Percentiles rank a stretch among this genome's conserved stretches.
Evolutionary conservation across 140 eudicot genomes (phyloP).

Genomic region (Bidens hawaiensis): DNA sequence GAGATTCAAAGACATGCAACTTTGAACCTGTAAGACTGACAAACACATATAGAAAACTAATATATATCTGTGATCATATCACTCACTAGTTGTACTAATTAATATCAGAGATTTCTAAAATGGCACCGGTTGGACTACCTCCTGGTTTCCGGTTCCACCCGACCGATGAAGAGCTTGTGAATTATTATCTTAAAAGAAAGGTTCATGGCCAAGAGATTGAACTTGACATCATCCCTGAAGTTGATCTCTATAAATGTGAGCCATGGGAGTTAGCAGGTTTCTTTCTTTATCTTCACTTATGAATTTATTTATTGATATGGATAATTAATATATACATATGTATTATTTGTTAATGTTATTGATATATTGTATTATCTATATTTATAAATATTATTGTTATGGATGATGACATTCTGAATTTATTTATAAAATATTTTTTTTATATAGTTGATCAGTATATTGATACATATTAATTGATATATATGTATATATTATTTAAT

Average conservation of each 20-base stretch:
- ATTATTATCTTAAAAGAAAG: conserved; percentile 71
- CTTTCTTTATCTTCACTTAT: background rate
- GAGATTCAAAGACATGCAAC: conserved; percentile 60
- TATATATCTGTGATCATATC: conserved; percentile 17
- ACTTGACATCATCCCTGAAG: conserved; percentile 83
- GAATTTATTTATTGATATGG: background rate
- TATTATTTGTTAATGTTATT: too few species aligned
- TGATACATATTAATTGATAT: too few species aligned
- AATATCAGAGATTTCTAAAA: background rate
- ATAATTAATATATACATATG: background rate
- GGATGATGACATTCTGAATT: too few species aligned
- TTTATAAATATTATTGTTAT: too few species aligned
- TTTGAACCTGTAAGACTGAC: conserved; percentile 50
- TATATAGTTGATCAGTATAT: too few species aligned
- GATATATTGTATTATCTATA: too few species aligned
- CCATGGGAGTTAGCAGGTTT: conserved; percentile 78
- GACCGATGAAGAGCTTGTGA: conserved; percentile 81
- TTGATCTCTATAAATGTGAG: conserved; percentile 91
- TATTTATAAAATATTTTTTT: too few species aligned
- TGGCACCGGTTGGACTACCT: conserved; percentile 92
- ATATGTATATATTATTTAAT: too few species aligned
- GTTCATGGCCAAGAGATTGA: conserved; percentile 75
- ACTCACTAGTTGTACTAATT: background rate
- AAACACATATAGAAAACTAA: conserved; percentile 5
- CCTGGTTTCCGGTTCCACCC: conserved; percentile 90